Evolutionary conservation across 1,139 yeast species (phyloP), one percentile per base, ranked within the genome.

Genomic region (Nadsonia commutata): DNA sequence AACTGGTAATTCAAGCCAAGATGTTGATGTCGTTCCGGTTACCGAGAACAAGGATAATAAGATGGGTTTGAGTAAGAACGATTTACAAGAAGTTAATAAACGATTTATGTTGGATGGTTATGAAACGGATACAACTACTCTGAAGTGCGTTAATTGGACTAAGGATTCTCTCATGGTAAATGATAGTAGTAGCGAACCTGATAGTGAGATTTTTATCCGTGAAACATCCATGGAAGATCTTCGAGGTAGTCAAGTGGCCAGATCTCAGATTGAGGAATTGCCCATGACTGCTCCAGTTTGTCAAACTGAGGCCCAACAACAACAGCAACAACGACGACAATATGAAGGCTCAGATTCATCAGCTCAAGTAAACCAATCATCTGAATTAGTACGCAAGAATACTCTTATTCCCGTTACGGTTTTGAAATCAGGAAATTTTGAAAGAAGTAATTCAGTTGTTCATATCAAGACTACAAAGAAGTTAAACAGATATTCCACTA

Each of bases 31-130:
- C 3, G 43, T 39, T 17, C 44, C 47, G 2, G 40, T 43, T n/a
- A 20, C 45, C 20, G 23, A 41, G n/a, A 20, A 45, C 17, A 40
- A 40, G 20, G 45, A 47, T n/a, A 16, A 18, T 13, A 19, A 41
- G 27, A 31, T 43, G 40, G 18, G 40, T 31, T 21, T 31, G 18
- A 21, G 21, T 22, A 36, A 16, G 9, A 27, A 27, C 6, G 40
- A 39, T n/a, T 36, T 43, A 20, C 39, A 36, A n/a, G 45, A 38
- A 20, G 38, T 40, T 18, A 41, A 45, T 8, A 43, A 43, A 16
- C 42, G 43, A 48, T 55, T 55, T 46, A 52, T 53, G 50, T 50
- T 55, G 19, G 49, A 55, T 3, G 59, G 59, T 4, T 55, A 55
- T 40, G 51, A 52, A 13, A 50, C 50, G 40, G 27, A 45, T 5